Base-by-base conservation (phyloP, 1,284 basidiomycete species). In the Trichosporon ovoides region DNA sequence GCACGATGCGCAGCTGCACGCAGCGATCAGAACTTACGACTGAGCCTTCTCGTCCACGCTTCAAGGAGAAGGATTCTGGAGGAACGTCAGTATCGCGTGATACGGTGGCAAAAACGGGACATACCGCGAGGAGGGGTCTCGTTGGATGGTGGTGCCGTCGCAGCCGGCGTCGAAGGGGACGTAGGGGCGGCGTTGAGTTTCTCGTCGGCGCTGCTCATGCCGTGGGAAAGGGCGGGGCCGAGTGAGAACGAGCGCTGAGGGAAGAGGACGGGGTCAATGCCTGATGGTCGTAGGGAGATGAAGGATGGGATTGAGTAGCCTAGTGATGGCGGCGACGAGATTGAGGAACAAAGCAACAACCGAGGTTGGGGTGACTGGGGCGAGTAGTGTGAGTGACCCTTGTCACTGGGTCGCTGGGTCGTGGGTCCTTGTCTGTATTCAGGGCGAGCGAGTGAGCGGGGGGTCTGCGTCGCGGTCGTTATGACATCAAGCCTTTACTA, bases 21-120 rank as follows among this genome's bases (percentile, higher is more conserved):
- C n/a, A n/a, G n/a, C n/a, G n/a, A n/a, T n/a, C 11, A 36, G 11
- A 14, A 69, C 69, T 60, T 35, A 76, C 74, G n/a, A 71, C 55
- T 4, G 74, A 76, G 14, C 70, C 71, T 58, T 76, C 76, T 46
- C 76, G 62, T 14, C 65, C 69, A 34, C 76, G 68, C 59, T 77
- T 77, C 48, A 76, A 58, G 20, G 69, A 71, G 11, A 62, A 56
- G 18, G 65, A 52, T 34, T 68, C 67, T 66, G 59, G 22, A 14
- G 14, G 14, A 28, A 37, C 24, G 38, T 56, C 31, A 51, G 48
- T 28, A 31, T 48, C 12, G n/a, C 9, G 43, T 48, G 24, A 7
- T 48, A 14, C n/a, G 24, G 43, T 48, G 43, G 43, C 43, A 48
- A 53, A n/a, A n/a, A 36, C 16, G 40, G 40, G 31, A 40, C 54